Evolutionary conservation across 305 asterid genomes (phyloP), one percentile per base, ranked within the genome.

Genomic region (Solanum hybrid): DNA sequence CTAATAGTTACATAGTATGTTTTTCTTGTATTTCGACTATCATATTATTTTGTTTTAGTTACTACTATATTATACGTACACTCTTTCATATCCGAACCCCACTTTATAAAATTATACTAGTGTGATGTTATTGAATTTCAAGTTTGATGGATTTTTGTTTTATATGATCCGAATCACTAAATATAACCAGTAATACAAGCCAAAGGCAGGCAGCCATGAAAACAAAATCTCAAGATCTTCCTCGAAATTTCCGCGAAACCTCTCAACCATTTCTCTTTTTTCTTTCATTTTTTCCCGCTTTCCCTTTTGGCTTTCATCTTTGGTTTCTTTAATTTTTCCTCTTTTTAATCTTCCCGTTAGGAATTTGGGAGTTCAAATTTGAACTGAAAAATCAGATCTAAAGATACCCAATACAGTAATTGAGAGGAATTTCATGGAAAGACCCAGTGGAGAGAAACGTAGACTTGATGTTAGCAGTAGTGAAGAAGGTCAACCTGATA

Each of bases 231-330:
- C 8, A 22, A 11, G 93, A 85, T 71, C 84, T 93, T 88, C 94
- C 75, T 60, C 19, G 97, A 92, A 93, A 35, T 90, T 90, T 93
- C 96, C 14, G 7, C 45, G 96, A 91, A 93, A 87, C 89, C 34
- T 73, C 94, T 66, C 31, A 15, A 87, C 24, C 88, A 73, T 90
- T 94, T 96, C 96, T 87, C 91, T 77, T 94, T 76, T 35, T 75
- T 90, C 12, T 93, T 96, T 95, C 96, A 95, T 93, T 93, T 92
- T 94, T 93, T 60, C 96, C 96, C 98, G 96, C 97, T 93, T 94
- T 94, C 90, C 92, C 60, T 22, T 76, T 92, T 90, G 86, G 38
- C 91, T 89, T 89, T 86, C 88, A 26, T 56, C 90, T 85, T 82
- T 64, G 14, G 78, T 87, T 89, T 92, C 92, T 89, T 42, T 81